Evolutionary conservation across 352 stramenopile species (phyloP), one percentile per base, ranked within the genome.

Genomic region (Pythium insidiosum): DNA sequence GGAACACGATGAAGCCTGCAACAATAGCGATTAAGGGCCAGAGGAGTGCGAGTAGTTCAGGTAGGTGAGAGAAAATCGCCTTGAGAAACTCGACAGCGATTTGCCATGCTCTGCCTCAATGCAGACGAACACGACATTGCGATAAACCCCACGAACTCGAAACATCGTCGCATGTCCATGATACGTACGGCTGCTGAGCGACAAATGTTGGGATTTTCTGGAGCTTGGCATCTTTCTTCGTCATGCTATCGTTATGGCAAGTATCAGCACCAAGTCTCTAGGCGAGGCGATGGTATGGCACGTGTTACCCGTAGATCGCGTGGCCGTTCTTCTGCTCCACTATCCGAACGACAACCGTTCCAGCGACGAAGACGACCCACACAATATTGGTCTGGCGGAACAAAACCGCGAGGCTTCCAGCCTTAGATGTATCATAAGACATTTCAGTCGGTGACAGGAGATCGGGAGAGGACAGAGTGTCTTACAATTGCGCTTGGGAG

Each of bases 361-460:
- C 85, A 7, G 87, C 64, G 3, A 91, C 76, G 57, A 97, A 96
- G 1, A 78, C 43, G 0, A 96, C 80, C 88, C 88, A 97, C 3
- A 96, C 49, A 34, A 94, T 90, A 38, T 97, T 97, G 6, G 83
- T 97, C 53, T 97, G 88, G 1, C 88, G 82, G 33, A 95, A 91
- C 18, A 93, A 41, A 26, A 97, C 78, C 1, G 83, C 82, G 0
- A 71, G 43, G 5, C 63, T 77, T 20, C 84, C 83, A 44, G 67
- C 73, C 80, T 94, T 50, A 6, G 43, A 7, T 31, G 1, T 18
- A 34, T 35, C 22, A 45, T 35, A n/a, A 42, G n/a, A n/a, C n/a
- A n/a, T n/a, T n/a, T n/a, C n/a, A n/a, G n/a, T n/a, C n/a, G n/a
- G n/a, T n/a, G n/a, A n/a, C n/a, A n/a, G n/a, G n/a, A n/a, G n/a